phyloP scores from a whole-genome alignment of 2,329 filamentous ascomycete genomes.

The Uncinocarpus reesii region DNA sequence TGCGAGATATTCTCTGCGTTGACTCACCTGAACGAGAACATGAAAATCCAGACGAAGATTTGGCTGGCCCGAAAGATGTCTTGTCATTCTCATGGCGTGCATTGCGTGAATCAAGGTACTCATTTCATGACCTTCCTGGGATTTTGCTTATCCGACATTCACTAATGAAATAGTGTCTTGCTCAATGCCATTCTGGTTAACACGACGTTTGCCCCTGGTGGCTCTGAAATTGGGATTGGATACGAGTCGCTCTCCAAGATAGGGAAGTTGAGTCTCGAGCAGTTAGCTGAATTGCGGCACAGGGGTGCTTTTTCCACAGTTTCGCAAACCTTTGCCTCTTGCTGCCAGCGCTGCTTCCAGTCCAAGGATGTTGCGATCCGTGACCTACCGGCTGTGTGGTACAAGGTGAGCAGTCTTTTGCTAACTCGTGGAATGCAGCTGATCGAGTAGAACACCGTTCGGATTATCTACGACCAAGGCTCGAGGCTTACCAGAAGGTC shows the following conservation, averaged over 20 bases:
- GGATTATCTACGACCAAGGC: slow-evolving; percentile 62
- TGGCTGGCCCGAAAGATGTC: slow-evolving; percentile 70
- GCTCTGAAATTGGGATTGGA: slow-evolving; percentile 40
- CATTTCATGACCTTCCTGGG: neutral
- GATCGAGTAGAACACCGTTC: slow-evolving; percentile 42
- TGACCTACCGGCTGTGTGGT: slow-evolving; percentile 56
- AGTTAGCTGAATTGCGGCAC: slow-evolving; percentile 74
- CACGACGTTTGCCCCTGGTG: slow-evolving; percentile 39
- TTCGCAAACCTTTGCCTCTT: slow-evolving; percentile 71
- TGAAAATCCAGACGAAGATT: slow-evolving; percentile 56
- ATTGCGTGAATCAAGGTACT: slow-evolving; percentile 82
- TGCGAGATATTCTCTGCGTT: slow-evolving; percentile 71
- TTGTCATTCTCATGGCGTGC: slow-evolving; percentile 92
- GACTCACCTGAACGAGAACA: slow-evolving; percentile 83
- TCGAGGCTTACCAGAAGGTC: slow-evolving; percentile 78
- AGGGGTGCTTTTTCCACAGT: slow-evolving; percentile 90
- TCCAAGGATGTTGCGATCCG: slow-evolving; percentile 38
- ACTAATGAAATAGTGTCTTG: slow-evolving; percentile 49
- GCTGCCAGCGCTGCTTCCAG: slow-evolving; percentile 58
- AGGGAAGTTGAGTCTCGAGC: slow-evolving; percentile 66
- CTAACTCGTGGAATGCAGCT: slow-evolving; percentile 13
- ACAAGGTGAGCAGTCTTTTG: slow-evolving; percentile 43
- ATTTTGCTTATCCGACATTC: neutral
- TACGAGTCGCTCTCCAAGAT: slow-evolving; percentile 52
- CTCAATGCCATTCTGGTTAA: slow-evolving; percentile 54